A percentile compares a stretch with the other conserved stretches of the same genome.
Evolutionary conservation across 2,329 filamentous ascomycete genomes (phyloP).

Genomic region (Ceratocystis colombiana): DNA sequence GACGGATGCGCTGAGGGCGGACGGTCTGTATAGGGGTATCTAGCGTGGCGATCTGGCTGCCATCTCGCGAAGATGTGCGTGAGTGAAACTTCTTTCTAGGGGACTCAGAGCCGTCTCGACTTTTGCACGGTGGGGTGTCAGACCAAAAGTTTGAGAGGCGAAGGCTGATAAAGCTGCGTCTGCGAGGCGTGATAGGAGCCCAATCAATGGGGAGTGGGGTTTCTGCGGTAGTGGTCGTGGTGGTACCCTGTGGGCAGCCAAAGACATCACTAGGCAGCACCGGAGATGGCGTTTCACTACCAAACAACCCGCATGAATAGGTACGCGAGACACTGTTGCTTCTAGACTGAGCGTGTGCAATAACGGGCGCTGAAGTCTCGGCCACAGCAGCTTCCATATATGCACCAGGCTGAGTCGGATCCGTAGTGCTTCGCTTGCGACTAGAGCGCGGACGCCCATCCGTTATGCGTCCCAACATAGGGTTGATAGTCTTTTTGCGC

Average conservation of each 20-base stretch:
- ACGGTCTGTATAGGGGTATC: neutral
- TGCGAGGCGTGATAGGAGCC: constrained; percentile 32
- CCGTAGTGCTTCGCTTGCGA: constrained; percentile 16
- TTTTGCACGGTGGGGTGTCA: constrained; percentile 26
- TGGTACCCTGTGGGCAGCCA: neutral
- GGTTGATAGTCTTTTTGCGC: constrained; percentile 23
- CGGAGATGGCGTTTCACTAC: constrained; percentile 1
- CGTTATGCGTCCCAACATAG: constrained; percentile 24
- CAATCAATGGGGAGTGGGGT: neutral
- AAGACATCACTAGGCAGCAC: neutral
- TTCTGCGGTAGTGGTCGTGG: neutral
- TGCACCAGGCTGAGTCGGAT: neutral
- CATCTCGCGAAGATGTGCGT: constrained; percentile 10
- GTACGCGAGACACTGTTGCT: constrained; percentile 6
- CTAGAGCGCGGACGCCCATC: constrained; percentile 13
- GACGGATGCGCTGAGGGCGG: constrained; percentile 12
- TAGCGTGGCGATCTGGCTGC: neutral
- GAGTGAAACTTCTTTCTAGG: constrained; percentile 22
- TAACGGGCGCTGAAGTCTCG: neutral
- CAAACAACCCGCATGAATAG: constrained; percentile 13
- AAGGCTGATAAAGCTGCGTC: constrained; percentile 30
- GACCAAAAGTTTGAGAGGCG: constrained; percentile 23
- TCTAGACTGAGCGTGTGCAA: constrained; percentile 3
- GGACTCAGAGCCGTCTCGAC: constrained; percentile 15
- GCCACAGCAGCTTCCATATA: neutral